Evolutionary conservation across 2,329 filamentous ascomycete species (phyloP).

Genomic region (Cercospora canescens): DNA sequence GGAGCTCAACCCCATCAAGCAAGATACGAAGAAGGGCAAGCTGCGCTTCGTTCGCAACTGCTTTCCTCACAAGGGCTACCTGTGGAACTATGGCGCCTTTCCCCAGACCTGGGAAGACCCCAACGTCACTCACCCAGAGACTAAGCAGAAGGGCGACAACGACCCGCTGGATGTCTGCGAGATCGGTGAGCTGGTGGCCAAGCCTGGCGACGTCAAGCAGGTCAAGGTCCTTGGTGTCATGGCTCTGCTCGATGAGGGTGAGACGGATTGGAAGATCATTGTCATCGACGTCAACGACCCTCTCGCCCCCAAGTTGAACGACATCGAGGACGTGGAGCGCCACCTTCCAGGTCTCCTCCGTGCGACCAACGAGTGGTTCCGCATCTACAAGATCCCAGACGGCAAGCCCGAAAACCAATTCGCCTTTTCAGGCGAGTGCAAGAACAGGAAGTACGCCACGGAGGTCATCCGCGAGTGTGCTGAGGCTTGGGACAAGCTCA

Average conservation of each 20-base stretch:
- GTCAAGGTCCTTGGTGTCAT: constrained; percentile 99
- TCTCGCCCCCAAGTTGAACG: constrained; percentile 92
- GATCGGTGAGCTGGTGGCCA: constrained; percentile 96
- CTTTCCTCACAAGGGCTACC: constrained; percentile 99
- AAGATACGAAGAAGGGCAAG: constrained; percentile 99
- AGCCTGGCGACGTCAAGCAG: constrained; percentile 96
- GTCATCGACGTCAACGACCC: constrained; percentile 99
- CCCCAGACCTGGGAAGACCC: constrained; percentile 99
- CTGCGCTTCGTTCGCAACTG: constrained; percentile 99
- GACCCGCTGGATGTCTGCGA: constrained; percentile 99
- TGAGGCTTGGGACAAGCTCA: constrained; percentile 95
- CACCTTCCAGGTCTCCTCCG: constrained; percentile 95
- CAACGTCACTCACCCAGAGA: constrained; percentile 93
- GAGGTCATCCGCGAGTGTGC: constrained; percentile 94
- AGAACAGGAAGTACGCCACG: constrained; percentile 99
- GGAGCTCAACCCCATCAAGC: constrained; percentile 97
- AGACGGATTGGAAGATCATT: constrained; percentile 99
- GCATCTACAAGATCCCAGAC: constrained; percentile 99
- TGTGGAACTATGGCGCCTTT: constrained; percentile 99
- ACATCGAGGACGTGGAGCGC: constrained; percentile 97
- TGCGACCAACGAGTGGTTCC: constrained; percentile 99
- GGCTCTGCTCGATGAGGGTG: constrained; percentile 98
- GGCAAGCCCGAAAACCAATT: constrained; percentile 99
- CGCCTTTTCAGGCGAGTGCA: constrained; percentile 99
- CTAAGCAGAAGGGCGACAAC: constrained; percentile 99